Evolutionary conservation across 1,284 basidiomycete species (phyloP), one percentile per base, ranked within the genome.

Genomic region (Ganoderma lingzhi): DNA sequence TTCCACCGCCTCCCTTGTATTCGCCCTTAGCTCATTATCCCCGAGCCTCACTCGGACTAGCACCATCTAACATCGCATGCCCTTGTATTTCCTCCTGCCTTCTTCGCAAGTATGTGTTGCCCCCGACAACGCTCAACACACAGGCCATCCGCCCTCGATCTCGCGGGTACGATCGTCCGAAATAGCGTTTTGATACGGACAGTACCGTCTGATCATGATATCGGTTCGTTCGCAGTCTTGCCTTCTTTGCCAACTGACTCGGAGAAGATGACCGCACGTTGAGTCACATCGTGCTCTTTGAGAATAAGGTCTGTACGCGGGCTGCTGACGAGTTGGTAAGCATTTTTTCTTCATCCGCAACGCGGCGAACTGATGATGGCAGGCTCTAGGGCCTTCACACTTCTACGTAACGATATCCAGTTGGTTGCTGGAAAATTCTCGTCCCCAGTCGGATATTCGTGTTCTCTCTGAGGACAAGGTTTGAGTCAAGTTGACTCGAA

Each of bases 1-100:
- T 44, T 60, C 59, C 66, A 30, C 53, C 39, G 53, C 51, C 15
- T n/a, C n/a, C 71, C 68, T 74, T 74, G 73, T 74, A 69, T 55
- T 74, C 56, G 28, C 56, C 44, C 53, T 32, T 35, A 39, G 32
- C 28, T 45, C 10, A 32, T n/a, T 45, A 44, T 56, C 64, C 32
- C 55, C 65, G 23, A 32, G 39, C 41, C 28, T 56, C 14, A 32
- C 53, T 51, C 48, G 48, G 12, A 39, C 58, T 58, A 51, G 37
- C 68, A 28, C 70, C 65, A 65, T 69, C 67, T 67, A 67, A 67
- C 53, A 59, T 65, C 59, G 23, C 28, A 37, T 28, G 42, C 62
- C 71, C 65, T 71, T 71, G 71, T 71, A 63, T 51, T 63, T 56
- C 62, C 65, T 67, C 64, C 63, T 28, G 55, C 39, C 44, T 56